phyloP scores from a whole-genome alignment of 164 flowering plant species.

The Stephania japonica region DNA sequence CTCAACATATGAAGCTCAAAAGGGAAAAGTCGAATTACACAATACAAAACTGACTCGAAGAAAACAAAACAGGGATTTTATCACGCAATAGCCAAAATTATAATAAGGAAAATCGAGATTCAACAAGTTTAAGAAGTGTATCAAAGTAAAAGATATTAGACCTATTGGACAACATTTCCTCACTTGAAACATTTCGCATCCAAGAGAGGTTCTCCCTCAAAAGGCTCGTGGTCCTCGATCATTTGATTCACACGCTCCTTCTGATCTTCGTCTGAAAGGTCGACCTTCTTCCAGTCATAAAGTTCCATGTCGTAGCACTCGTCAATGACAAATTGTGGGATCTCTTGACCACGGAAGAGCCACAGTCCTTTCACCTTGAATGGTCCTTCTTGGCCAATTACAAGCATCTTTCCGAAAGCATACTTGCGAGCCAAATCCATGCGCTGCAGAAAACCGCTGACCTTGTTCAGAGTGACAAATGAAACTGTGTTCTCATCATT shows the following conservation, averaged over 20 bases:
- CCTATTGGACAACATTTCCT: constrained; percentile 4
- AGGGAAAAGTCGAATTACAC: neutral
- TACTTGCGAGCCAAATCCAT: constrained; percentile 92
- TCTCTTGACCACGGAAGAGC: constrained; percentile 90
- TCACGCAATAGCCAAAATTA: neutral
- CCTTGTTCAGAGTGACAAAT: constrained; percentile 81
- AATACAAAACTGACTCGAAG: neutral
- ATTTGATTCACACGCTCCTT: constrained; percentile 86
- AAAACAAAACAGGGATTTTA: neutral
- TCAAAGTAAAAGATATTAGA: neutral
- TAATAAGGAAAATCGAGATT: neutral
- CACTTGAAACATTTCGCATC: constrained; percentile 97
- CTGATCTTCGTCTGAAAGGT: constrained; percentile 16
- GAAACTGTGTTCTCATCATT: constrained; percentile 85
- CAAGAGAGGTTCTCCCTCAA: constrained; percentile 81
- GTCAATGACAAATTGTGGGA: constrained; percentile 69
- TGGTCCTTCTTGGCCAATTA: constrained; percentile 70
- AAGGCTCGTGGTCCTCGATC: constrained; percentile 93
- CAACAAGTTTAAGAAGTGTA: neutral
- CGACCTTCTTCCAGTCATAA: constrained; percentile 14
- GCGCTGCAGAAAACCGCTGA: constrained; percentile 57
- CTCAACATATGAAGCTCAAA: neutral
- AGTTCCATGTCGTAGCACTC: constrained; percentile 95
- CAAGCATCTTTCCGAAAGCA: constrained; percentile 90
- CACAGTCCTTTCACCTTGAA: constrained; percentile 90